These are phyloP conservation scores for Russula emetica DNA, from an alignment of 768 basidiomycete genomes.

Conservation along the genomic window DNA sequence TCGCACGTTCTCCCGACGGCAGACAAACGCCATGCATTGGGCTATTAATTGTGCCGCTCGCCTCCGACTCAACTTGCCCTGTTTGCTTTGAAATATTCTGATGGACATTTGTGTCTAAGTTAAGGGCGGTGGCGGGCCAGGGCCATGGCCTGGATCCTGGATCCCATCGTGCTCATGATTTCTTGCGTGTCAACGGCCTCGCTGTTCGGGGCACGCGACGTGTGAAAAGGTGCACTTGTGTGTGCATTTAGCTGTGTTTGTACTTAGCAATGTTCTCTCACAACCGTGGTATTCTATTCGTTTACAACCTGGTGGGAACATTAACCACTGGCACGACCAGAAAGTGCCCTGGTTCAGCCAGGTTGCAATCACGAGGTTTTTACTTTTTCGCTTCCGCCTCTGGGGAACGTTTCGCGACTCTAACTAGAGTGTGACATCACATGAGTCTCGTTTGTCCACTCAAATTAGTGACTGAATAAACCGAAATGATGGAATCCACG, in stretches of 20 bases:
- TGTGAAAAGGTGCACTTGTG: constrained; percentile 14
- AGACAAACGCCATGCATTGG: constrained; percentile 8
- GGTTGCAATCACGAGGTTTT: constrained; percentile 23
- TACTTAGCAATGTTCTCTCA: constrained; percentile 13
- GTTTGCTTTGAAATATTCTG: constrained; percentile 8
- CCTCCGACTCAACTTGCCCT: constrained; percentile 8
- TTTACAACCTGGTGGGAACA: constrained; percentile 1
- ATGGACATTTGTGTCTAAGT: constrained; percentile 23
- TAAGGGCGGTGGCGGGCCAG: constrained; percentile 11
- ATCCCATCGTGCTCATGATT: background rate
- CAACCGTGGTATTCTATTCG: constrained; percentile 22
- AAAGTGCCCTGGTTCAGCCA: background rate
- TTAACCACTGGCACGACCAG: background rate
- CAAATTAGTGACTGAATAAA: background rate
- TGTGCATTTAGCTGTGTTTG: constrained; percentile 14
- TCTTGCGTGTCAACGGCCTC: constrained; percentile 6
- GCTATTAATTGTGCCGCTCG: constrained; percentile 10
- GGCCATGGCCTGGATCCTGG: background rate
- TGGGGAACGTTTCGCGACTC: background rate
- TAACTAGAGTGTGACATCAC: background rate
- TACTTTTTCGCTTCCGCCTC: constrained; percentile 20
- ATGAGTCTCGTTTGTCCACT: constrained; percentile 10
- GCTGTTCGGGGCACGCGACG: constrained; percentile 1
- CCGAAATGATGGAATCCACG: background rate
- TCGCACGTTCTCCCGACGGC: constrained; percentile 16